Evolutionary conservation across 2,329 filamentous ascomycete species (phyloP).

Genomic region (Ramichloridium luteum): DNA sequence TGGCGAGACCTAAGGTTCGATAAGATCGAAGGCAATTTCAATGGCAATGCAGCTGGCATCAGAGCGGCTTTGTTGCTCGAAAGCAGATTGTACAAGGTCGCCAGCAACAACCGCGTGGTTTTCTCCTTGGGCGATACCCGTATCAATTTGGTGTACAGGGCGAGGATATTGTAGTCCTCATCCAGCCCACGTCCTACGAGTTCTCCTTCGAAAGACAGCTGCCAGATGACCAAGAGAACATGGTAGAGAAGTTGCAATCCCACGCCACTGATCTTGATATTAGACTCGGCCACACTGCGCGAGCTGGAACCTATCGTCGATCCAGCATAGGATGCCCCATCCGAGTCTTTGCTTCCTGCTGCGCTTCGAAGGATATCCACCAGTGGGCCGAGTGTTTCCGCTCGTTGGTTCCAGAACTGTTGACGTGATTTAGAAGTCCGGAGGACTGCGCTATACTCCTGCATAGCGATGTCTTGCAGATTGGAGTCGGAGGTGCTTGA

Average conservation of each 20-base stretch:
- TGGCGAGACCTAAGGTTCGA: conserved; percentile 43
- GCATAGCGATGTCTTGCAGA: conserved; percentile 88
- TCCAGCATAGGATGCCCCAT: conserved; percentile 41
- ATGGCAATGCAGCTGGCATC: conserved; percentile 75
- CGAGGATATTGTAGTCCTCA: conserved; percentile 82
- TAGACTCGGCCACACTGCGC: conserved; percentile 48
- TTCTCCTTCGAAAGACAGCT: conserved; percentile 77
- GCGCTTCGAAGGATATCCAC: conserved; percentile 66
- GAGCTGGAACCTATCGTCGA: conserved; percentile 20
- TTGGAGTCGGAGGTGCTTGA: conserved; percentile 78
- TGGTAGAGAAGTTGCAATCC: conserved; percentile 90
- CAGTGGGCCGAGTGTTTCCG: conserved; percentile 71
- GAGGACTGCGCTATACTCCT: conserved; percentile 76
- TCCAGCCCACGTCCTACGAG: conserved; percentile 68
- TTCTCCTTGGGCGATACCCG: conserved; percentile 94
- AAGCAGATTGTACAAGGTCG: conserved; percentile 80
- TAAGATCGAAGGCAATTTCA: conserved; percentile 58
- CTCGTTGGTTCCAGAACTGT: conserved; percentile 83
- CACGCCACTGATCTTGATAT: conserved; percentile 59
- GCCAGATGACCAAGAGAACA: conserved; percentile 86
- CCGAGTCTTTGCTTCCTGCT: conserved; percentile 59
- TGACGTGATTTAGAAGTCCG: conserved; percentile 61
- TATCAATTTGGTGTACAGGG: conserved; percentile 84
- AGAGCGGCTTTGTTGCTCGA: conserved; percentile 54
- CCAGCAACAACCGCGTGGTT: conserved; percentile 81